Conservation (phyloP, 805 yeast species). For the Metschnikowia hibisci region DNA sequence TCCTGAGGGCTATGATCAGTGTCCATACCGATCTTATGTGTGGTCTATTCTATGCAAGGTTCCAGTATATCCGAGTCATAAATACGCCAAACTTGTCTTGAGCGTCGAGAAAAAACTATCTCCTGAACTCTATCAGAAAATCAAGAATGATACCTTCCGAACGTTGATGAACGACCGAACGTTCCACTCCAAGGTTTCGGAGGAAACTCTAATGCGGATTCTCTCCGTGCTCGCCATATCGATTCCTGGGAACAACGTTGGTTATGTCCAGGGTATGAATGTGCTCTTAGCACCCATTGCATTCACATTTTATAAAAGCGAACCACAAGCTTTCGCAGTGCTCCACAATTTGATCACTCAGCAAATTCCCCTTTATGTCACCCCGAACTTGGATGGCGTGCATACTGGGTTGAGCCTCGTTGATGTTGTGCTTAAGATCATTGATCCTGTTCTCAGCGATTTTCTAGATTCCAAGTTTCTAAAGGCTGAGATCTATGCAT, state of each 20-base stretch:
- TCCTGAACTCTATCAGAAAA: constrained; percentile 59
- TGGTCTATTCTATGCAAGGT: constrained; percentile 77
- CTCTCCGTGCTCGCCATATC: constrained; percentile 69
- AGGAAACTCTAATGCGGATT: constrained; percentile 61
- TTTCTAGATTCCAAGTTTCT: constrained; percentile 60
- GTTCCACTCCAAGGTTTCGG: constrained; percentile 66
- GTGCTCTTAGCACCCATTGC: constrained; percentile 81
- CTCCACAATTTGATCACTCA: constrained; percentile 57
- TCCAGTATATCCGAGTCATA: constrained; percentile 52
- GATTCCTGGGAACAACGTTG: constrained; percentile 26
- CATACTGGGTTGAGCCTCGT: constrained; percentile 71
- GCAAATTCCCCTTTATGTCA: constrained; percentile 73
- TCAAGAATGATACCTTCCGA: constrained; percentile 80
- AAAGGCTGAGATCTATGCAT: constrained; percentile 83
- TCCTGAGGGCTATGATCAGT: constrained; percentile 46
- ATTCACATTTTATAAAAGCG: constrained; percentile 64
- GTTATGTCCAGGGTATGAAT: constrained; percentile 91
- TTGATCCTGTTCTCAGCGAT: constrained; percentile 67
- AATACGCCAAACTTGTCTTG: constrained; percentile 48
- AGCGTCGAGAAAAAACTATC: constrained; percentile 45
- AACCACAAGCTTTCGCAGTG: constrained; percentile 79
- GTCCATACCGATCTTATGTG: constrained; percentile 68
- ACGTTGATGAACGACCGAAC: constrained; percentile 71
- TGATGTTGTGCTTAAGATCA: constrained; percentile 65
- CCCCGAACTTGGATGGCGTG: constrained; percentile 76